Evolutionary conservation across 768 basidiomycete genomes (phyloP).

Genomic region (Mrakia hoshinonis): DNA sequence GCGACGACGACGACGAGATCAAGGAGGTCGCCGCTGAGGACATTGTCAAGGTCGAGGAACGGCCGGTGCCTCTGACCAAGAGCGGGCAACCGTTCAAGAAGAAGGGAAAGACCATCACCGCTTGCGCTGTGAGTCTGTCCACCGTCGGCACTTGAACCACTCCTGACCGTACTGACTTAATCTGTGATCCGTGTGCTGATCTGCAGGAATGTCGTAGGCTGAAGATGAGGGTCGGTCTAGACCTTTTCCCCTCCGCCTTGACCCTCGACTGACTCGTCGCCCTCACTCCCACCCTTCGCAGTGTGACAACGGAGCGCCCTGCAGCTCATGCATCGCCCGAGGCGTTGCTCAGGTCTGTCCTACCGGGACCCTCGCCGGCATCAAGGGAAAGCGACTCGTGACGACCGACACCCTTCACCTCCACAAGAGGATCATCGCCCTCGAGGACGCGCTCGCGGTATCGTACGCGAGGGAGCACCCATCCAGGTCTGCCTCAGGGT

Average conservation of each 20-base stretch:
- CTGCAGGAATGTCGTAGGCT: conserved; percentile 2
- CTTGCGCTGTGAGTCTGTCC: conserved; percentile 4
- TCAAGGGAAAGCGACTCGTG: neutral
- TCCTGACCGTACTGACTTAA: too few relatives aligned
- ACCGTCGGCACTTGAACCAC: neutral
- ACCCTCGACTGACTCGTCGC: neutral
- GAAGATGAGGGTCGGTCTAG: neutral
- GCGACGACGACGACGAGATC: neutral
- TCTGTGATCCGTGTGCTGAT: neutral
- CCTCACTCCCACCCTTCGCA: neutral
- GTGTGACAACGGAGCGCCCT: conserved; percentile 20
- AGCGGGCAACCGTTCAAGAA: neutral
- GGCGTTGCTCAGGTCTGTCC: conserved; percentile 15
- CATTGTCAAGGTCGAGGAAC: neutral
- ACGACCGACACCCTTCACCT: conserved; percentile 1
- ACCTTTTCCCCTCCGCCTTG: neutral
- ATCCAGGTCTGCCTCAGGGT: neutral
- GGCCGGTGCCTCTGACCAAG: neutral
- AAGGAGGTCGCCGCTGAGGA: too few relatives aligned
- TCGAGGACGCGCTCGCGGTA: conserved; percentile 11
- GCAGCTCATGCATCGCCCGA: conserved; percentile 16
- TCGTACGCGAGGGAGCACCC: conserved; percentile 9
- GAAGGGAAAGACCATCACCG: conserved; percentile 1
- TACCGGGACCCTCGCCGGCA: conserved; percentile 11
- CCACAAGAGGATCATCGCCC: conserved; percentile 14